These are phyloP conservation scores for Calonectria pteridis DNA, from an alignment of 2,329 filamentous ascomycete species.

Conservation along the genomic window DNA sequence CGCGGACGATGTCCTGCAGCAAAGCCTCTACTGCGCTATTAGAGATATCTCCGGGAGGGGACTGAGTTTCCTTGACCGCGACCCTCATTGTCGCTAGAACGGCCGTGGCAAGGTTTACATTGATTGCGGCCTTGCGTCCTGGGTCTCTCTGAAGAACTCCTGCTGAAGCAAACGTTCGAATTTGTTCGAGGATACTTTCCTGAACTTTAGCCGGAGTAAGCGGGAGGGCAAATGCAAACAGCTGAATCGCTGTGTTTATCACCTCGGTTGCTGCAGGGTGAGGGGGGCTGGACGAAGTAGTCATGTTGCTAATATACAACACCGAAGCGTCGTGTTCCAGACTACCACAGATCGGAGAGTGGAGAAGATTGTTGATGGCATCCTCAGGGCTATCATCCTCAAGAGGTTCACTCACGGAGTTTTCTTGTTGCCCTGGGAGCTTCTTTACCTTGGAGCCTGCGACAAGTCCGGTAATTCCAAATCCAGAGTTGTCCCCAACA, in stretches of 20 bases:
- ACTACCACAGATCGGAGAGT: conserved; percentile 83
- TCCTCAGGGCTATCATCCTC: conserved; percentile 73
- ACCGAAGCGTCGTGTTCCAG: conserved; percentile 90
- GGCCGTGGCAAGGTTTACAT: conserved; percentile 88
- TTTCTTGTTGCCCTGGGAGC: conserved; percentile 76
- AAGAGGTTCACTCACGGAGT: conserved; percentile 56
- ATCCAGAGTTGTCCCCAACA: conserved; percentile 92
- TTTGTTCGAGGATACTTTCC: conserved; percentile 94
- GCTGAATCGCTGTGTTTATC: conserved; percentile 91
- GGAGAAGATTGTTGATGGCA: conserved; percentile 70
- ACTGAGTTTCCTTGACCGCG: conserved; percentile 82
- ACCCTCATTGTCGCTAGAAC: conserved; percentile 86
- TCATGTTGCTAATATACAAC: conserved; percentile 72
- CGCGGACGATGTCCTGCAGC: conserved; percentile 78
- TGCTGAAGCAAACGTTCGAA: conserved; percentile 89
- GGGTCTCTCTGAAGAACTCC: conserved; percentile 85
- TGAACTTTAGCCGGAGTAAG: conserved; percentile 92
- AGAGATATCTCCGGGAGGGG: conserved; percentile 78
- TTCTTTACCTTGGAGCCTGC: conserved; percentile 79
- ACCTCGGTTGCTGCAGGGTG: conserved; percentile 93
- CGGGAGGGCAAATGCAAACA: conserved; percentile 93
- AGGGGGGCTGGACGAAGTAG: conserved; percentile 63
- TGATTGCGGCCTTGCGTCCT: conserved; percentile 89
- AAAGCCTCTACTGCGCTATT: conserved; percentile 84
- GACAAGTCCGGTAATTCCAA: conserved; percentile 90